phyloP scores from a whole-genome alignment of 352 stramenopile genomes.

The Globisporangium spinosum region DNA sequence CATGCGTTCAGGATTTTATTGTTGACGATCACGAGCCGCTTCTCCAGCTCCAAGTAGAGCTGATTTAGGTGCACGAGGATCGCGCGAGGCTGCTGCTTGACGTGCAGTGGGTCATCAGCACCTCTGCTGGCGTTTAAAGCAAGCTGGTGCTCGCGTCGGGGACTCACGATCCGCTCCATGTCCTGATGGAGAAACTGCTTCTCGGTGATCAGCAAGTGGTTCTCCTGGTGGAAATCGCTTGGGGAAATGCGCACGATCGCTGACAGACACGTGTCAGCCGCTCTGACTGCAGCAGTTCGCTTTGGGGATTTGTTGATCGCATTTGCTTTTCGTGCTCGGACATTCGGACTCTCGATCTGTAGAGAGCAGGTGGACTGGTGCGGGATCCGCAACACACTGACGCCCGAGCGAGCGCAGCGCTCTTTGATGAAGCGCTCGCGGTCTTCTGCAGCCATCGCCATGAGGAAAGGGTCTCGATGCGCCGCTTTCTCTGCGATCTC shows the following conservation, averaged over 20 bases:
- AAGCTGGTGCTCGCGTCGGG: constrained; percentile 20
- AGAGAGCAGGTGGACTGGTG: constrained; percentile 18
- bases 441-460: constrained; percentile 38
- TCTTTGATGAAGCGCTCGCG: constrained; percentile 41
- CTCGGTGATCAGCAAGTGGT: constrained; percentile 48
- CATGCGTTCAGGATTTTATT: no score
- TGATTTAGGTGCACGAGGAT: constrained; percentile 50
- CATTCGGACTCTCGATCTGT: constrained; percentile 19
- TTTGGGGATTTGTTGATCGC: neutral
- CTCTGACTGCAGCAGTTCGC: neutral
- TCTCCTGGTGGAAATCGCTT: constrained; percentile 40
- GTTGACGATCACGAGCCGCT: constrained; percentile 59
- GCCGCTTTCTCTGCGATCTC: constrained; percentile 47
- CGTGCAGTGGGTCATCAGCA: constrained; percentile 2
- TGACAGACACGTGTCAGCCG: neutral
- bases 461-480: constrained; percentile 63
- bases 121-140: neutral
- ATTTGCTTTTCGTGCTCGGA: constrained; percentile 13
- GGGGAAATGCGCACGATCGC: constrained; percentile 58
- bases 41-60: constrained; percentile 37
- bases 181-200: constrained; percentile 62
- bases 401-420: constrained; percentile 46
- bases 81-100: constrained; percentile 25
- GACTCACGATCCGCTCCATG: constrained; percentile 30
- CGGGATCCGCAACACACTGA: constrained; percentile 53